Percentiles rank a stretch among this genome's conserved stretches.
phyloP scores from a whole-genome alignment of 2,329 filamentous ascomycete species.

The Neonectria hederae region DNA sequence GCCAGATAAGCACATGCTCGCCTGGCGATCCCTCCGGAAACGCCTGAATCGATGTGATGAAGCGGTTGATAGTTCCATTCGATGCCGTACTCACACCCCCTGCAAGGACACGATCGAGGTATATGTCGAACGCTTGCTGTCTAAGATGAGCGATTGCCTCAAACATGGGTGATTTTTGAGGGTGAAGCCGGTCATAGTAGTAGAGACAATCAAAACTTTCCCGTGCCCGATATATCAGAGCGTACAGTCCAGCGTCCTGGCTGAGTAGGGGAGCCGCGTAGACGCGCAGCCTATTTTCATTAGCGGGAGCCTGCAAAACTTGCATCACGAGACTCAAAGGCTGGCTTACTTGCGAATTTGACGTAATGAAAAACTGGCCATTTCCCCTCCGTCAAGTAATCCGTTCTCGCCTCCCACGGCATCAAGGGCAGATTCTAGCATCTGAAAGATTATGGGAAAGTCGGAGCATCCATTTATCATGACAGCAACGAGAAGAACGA shows the following conservation, averaged over 20 bases:
- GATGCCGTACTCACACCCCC: slow-evolving; percentile 67
- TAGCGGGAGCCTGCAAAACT: slow-evolving; percentile 52
- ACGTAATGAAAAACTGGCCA: slow-evolving; percentile 28
- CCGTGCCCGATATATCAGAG: slow-evolving; percentile 24
- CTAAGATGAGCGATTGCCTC: slow-evolving; percentile 15
- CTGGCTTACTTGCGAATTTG: slow-evolving; percentile 38
- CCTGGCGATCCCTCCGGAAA: slow-evolving; percentile 30
- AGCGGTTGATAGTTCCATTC: slow-evolving; percentile 53
- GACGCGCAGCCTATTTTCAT: slow-evolving; percentile 28
- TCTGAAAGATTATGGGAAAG: slow-evolving; percentile 39
- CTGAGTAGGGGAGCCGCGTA: slow-evolving; percentile 36
- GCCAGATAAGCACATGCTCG: slow-evolving; percentile 38
- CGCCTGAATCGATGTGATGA: slow-evolving; percentile 33
- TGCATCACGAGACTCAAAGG: no score
- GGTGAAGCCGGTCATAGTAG: slow-evolving; percentile 47
- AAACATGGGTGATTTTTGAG: slow-evolving; percentile 17
- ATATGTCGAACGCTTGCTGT: slow-evolving; percentile 29
- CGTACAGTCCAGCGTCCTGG: slow-evolving; percentile 29
- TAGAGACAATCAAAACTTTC: slow-evolving; percentile 61
- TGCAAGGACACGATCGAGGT: slow-evolving; percentile 21
- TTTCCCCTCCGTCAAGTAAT: slow-evolving; percentile 16
- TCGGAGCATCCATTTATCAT: slow-evolving; percentile 41
- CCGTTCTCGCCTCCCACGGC: slow-evolving; percentile 32
- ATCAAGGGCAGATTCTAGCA: slow-evolving; percentile 37
- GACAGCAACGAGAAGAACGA: slow-evolving; percentile 36